A percentile compares a stretch with the other conserved stretches of the same genome.
Conservation (phyloP, 1,284 basidiomycete species). For the Somion occarium region DNA sequence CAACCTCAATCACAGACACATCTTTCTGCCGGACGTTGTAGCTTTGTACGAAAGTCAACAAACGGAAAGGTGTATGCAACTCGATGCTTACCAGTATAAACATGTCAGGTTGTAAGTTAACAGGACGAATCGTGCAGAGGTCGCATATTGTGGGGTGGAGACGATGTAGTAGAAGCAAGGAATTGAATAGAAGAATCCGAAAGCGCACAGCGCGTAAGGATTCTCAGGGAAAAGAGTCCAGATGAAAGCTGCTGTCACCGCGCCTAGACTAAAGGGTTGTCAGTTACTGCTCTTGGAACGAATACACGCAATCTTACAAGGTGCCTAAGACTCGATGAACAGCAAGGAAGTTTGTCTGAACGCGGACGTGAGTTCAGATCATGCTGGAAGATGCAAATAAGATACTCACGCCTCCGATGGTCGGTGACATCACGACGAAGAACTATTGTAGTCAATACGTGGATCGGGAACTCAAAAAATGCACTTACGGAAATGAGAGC, state of each 20-base stretch:
- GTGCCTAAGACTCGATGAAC: constrained; percentile 80
- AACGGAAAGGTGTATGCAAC: too few species aligned
- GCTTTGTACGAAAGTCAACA: constrained; percentile 33
- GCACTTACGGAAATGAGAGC: constrained; percentile 80
- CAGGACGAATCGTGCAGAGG: constrained; percentile 84
- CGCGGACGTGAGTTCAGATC: constrained; percentile 11
- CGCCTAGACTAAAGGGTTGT: constrained; percentile 75
- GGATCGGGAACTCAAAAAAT: neutral
- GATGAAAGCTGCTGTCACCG: constrained; percentile 65
- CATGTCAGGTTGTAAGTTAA: constrained; percentile 91
- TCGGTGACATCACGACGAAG: constrained; percentile 87
- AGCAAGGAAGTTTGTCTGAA: constrained; percentile 78
- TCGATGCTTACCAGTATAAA: constrained; percentile 64
- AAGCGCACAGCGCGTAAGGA: constrained; percentile 68
- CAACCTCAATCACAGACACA: constrained; percentile 68
- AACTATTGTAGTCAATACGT: constrained; percentile 41
- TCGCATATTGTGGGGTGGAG: constrained; percentile 72
- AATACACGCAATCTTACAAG: constrained; percentile 44
- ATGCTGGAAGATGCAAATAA: constrained; percentile 1
- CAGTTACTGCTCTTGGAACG: constrained; percentile 6
- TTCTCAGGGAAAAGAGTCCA: constrained; percentile 79
- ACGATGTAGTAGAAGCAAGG: constrained; percentile 94
- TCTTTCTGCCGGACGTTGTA: constrained; percentile 80
- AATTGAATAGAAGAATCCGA: constrained; percentile 88
- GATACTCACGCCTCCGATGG: constrained; percentile 71